phyloP scores from a whole-genome alignment of 139 green algal genomes.

The Monoraphidium neglectum region DNA sequence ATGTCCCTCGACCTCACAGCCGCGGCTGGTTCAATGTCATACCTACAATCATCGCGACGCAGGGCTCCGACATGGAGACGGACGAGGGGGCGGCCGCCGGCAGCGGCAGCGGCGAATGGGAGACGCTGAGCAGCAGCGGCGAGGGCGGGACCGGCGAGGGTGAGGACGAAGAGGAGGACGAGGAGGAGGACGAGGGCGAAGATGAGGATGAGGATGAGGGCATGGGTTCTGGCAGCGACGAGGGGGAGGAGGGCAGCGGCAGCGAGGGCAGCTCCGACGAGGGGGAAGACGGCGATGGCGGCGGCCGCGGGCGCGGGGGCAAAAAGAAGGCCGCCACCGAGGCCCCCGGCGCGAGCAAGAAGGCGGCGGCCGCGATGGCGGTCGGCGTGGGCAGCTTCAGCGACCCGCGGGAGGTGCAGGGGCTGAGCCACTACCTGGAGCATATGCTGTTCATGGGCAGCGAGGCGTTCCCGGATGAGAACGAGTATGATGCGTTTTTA shows the following conservation, averaged over 20 bases:
- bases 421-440: slow-evolving; percentile 93
- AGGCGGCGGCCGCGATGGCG: slow-evolving; percentile 91
- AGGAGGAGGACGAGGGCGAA: slow-evolving; percentile 34
- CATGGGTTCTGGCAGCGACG: no score
- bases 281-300: slow-evolving; percentile 40
- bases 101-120: background rate
- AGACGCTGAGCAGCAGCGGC: background rate
- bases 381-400: slow-evolving; percentile 89
- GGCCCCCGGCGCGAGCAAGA: slow-evolving; percentile 23
- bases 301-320: slow-evolving; percentile 40
- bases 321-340: slow-evolving; percentile 26
- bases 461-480: slow-evolving; percentile 91
- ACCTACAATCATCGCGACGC: background rate
- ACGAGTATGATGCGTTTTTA: slow-evolving; percentile 96
- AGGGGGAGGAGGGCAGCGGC: slow-evolving; percentile 6
- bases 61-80: background rate
- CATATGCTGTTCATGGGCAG: slow-evolving; percentile 99
- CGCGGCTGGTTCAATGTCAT: no score
- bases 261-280: slow-evolving; percentile 25
- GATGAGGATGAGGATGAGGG: slow-evolving; percentile 43
- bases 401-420: slow-evolving; percentile 74
- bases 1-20: no score
- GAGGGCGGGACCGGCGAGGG: slow-evolving; percentile 28
- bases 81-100: background rate
- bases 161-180: slow-evolving; percentile 24